Evolutionary conservation across 371 early-diverging fungal species (phyloP), one percentile per base, ranked within the genome.

Genomic region (Lichtheimia ornata): DNA sequence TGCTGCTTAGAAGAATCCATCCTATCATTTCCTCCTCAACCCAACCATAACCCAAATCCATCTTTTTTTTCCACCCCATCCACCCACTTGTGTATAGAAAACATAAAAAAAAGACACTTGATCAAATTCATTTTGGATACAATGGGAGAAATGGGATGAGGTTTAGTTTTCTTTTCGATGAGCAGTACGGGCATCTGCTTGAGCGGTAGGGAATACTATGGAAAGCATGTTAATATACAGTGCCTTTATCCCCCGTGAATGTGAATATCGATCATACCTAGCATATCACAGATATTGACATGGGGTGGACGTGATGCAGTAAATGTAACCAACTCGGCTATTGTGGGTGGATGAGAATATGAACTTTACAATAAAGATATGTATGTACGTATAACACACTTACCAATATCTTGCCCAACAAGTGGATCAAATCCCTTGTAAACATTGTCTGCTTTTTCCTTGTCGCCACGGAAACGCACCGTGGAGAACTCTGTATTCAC

Each of bases 401-500:
- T 73, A 86, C 83, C 60, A 72, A 88, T 70, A 70, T 93, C 94
- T 28, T 88, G 72, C 1, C 84, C 91, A 1, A 79, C 76, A 68
- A 94, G 71, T 13, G 92, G 91, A 17, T 85, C 68, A 3, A 90
- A 58, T 0, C 96, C 95, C 54, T 85, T 79, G 69, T 93, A 95
- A 0, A 94, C 92, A n/a, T 71, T 72, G 49, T 89, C 91, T 0
- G 95, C 95, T 67, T 82, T 87, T n/a, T 69, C 64, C 67, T 88
- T 85, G 68, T 96, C 93, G 0, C 96, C 96, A 22, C 71, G 59
- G 75, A 91, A 95, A 15, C 97, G 82, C 17, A 97, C 83, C 11
- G 90, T 77, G 15, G 92, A 91, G 82, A 96, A 97, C 69, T 97
- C 96, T 0, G 96, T 97, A 71, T 97, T 91, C 0, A 94, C 95